phyloP scores from a whole-genome alignment of 805 yeast species.

The Ogataea henricii region DNA sequence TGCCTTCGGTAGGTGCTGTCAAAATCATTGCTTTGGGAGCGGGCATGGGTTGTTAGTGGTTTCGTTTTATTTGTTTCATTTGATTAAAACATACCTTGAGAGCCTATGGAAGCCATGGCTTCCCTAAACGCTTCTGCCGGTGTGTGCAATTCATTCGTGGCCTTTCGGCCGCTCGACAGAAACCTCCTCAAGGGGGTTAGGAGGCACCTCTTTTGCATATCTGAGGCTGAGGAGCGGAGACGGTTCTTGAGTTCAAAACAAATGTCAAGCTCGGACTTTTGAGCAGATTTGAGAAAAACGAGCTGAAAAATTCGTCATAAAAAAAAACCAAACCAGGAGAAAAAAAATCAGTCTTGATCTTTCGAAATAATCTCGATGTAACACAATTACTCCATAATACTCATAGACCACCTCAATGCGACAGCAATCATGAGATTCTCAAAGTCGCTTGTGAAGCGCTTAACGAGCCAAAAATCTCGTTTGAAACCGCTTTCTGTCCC shows the following conservation, averaged over 20 bases:
- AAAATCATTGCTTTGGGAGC: slow-evolving; percentile 57
- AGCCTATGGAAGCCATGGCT: slow-evolving; percentile 38
- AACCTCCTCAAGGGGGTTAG: neutral
- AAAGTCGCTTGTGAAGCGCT: slow-evolving; percentile 4
- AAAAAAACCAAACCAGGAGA: neutral
- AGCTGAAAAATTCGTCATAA: neutral
- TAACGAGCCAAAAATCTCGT: slow-evolving; percentile 3
- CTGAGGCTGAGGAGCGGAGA: neutral
- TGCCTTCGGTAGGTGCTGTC: slow-evolving; percentile 46
- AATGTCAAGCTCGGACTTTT: neutral
- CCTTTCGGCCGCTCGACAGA: slow-evolving; percentile 19
- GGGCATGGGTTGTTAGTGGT: slow-evolving; percentile 38
- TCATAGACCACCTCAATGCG: neutral
- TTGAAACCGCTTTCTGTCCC: neutral
- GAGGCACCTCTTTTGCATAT: neutral
- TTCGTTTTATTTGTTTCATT: slow-evolving; percentile 36
- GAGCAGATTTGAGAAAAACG: neutral
- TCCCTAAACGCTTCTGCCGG: slow-evolving; percentile 34
- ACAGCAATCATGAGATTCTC: slow-evolving; percentile 15
- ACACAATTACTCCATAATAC: no score
- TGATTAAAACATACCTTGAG: slow-evolving; percentile 34
- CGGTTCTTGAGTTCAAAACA: no score
- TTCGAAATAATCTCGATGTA: neutral
- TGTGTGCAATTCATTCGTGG: slow-evolving; percentile 8
- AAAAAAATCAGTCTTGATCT: neutral